A percentile compares a stretch with the other conserved stretches of the same genome.
Conservation (phyloP, 352 stramenopile species). For the Aphanomyces invadans region DNA sequence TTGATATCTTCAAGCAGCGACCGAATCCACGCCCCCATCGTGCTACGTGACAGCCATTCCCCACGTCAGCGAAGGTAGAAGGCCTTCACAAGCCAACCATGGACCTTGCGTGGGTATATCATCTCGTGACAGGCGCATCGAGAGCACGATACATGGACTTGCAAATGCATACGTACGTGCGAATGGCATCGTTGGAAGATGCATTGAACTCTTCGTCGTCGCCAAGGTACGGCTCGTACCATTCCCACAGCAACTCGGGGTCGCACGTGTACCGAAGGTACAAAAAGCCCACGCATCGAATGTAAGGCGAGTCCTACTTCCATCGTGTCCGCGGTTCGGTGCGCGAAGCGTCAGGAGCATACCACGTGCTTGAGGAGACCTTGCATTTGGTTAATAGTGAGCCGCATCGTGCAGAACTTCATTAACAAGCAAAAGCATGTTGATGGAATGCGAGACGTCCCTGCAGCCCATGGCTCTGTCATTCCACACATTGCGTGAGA, state of each 20-base stretch:
- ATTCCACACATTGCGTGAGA: too few species aligned
- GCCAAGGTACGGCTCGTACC: conserved; percentile 94
- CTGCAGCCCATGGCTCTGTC: conserved; percentile 90
- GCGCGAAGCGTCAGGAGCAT: conserved; percentile 14
- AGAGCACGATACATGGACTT: too few species aligned
- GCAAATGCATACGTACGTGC: conserved; percentile 72
- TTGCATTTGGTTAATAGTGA: conserved; percentile 95
- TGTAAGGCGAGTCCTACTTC: conserved; percentile 90
- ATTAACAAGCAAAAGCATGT: conserved; percentile 96
- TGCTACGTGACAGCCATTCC: conserved; percentile 50
- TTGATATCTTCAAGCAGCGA: conserved; percentile 90
- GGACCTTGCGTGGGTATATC: background rate
- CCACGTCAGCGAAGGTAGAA: too few species aligned
- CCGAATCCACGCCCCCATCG: conserved; percentile 89
- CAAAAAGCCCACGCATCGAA: conserved; percentile 95
- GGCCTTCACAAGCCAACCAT: too few species aligned
- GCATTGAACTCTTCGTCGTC: conserved; percentile 91
- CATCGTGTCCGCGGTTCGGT: too few species aligned
- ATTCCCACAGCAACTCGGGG: conserved; percentile 89
- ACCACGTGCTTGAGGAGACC: conserved; percentile 87
- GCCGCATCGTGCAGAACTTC: conserved; percentile 94
- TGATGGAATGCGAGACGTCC: conserved; percentile 86
- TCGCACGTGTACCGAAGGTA: conserved; percentile 95
- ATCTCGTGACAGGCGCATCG: too few species aligned
- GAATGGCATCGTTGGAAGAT: conserved; percentile 64